phyloP scores from a whole-genome alignment of 2,329 filamentous ascomycete genomes.

The Cladosporium sp. region DNA sequence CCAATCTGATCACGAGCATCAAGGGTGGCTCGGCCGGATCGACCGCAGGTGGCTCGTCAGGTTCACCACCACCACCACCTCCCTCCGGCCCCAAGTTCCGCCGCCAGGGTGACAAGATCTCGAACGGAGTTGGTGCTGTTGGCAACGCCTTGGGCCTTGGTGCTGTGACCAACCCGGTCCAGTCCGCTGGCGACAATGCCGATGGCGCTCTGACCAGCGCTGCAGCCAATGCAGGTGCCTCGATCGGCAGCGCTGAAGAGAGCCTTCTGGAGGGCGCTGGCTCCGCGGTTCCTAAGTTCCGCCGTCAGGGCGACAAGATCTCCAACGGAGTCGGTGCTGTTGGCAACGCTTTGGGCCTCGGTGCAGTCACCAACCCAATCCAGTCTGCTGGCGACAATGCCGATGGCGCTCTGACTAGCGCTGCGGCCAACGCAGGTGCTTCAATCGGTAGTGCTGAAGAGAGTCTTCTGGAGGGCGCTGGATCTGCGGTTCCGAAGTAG shows the following conservation, averaged over 20 bases:
- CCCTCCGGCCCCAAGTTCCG: slow-evolving; percentile 1
- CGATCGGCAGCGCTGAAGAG: slow-evolving; percentile 20
- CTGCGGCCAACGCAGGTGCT: slow-evolving; percentile 19
- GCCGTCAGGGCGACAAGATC: slow-evolving; percentile 23
- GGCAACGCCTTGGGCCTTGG: slow-evolving; percentile 18
- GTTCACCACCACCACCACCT: not conserved
- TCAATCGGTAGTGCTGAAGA: slow-evolving; percentile 17
- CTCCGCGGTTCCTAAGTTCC: slow-evolving; percentile 17
- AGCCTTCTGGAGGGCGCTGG: slow-evolving; percentile 20
- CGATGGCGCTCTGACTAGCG: slow-evolving; percentile 21
- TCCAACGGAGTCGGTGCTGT: slow-evolving; percentile 20
- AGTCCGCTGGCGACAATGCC: slow-evolving; percentile 14
- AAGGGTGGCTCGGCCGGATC: slow-evolving; percentile 8
- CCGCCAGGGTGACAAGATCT: slow-evolving; percentile 22
- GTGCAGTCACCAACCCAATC: slow-evolving; percentile 13
- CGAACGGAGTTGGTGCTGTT: slow-evolving; percentile 20
- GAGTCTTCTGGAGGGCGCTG: slow-evolving; percentile 16
- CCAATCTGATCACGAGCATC: slow-evolving; percentile 18
- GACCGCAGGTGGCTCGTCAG: not conserved
- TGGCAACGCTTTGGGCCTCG: slow-evolving; percentile 16
- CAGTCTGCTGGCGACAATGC: slow-evolving; percentile 12
- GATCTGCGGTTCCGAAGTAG: slow-evolving; percentile 17
- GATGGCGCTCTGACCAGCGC: slow-evolving; percentile 20
- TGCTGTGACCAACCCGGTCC: slow-evolving; percentile 15
- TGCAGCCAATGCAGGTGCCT: slow-evolving; percentile 19